Conservation (phyloP, 129 eudicot genomes). For the Silybum marianum region DNA sequence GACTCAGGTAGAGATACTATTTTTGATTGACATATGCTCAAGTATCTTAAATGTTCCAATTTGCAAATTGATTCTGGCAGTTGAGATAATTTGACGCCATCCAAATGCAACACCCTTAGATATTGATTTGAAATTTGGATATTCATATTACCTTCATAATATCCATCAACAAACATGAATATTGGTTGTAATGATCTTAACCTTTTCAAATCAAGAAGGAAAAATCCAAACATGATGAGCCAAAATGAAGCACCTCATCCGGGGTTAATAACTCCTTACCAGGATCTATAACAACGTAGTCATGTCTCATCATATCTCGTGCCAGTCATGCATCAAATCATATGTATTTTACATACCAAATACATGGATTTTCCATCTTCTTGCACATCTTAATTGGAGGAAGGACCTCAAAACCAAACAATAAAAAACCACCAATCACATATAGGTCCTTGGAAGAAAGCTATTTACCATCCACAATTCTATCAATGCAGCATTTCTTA, state of each 20-base stretch:
- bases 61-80: not conserved
- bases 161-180: not conserved
- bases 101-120: not conserved
- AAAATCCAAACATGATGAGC: not conserved
- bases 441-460: conserved; percentile 23
- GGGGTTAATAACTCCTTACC: not conserved
- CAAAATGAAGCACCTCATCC: not conserved
- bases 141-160: not conserved
- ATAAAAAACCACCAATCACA: conserved; percentile 39
- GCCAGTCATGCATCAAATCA: conserved; percentile 49
- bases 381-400: conserved; percentile 21
- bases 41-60: conserved; percentile 24
- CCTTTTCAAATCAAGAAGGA: not conserved
- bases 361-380: no score
- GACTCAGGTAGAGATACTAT: conserved; percentile 44
- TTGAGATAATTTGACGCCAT: not conserved
- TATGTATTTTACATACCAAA: conserved; percentile 39
- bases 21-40: no score
- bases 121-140: not conserved
- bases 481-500: not conserved
- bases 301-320: conserved; percentile 22
- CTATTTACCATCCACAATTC: not conserved
- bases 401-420: conserved; percentile 37
- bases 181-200: not conserved
- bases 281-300: not conserved